Conservation (phyloP, 1,284 basidiomycete species). For the Malassezia obtusa region DNA sequence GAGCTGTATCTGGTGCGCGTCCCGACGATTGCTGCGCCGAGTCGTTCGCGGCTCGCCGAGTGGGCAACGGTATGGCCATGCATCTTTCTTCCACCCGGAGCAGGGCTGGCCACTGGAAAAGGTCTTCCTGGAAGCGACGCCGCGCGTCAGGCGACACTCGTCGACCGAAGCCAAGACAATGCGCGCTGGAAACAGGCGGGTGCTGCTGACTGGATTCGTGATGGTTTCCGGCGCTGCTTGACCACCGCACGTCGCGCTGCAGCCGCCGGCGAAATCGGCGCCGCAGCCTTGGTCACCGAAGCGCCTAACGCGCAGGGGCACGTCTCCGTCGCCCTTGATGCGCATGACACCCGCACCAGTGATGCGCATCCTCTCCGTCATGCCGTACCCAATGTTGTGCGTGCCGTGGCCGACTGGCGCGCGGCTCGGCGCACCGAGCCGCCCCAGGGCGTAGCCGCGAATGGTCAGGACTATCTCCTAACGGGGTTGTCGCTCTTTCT, state of each 20-base stretch:
- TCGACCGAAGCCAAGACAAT: slow-evolving; percentile 28
- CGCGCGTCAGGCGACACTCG: slow-evolving; percentile 11
- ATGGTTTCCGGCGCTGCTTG: slow-evolving; percentile 17
- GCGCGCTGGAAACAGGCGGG: slow-evolving; percentile 13
- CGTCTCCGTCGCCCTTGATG: slow-evolving; percentile 23
- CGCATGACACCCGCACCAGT: slow-evolving; percentile 26
- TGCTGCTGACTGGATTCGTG: slow-evolving; percentile 3
- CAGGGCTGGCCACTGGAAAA: slow-evolving; percentile 2
- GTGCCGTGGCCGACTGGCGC: slow-evolving; percentile 22
- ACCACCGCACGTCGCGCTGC: slow-evolving; percentile 16
- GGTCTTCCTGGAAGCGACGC: slow-evolving; percentile 17
- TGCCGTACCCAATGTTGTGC: slow-evolving; percentile 28
- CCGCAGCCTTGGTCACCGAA: slow-evolving; percentile 12
- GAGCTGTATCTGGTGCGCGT: slow-evolving; percentile 54
- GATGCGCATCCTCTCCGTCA: slow-evolving; percentile 39
- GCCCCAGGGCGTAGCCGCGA: slow-evolving; percentile 1
- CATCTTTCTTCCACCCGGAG: slow-evolving; percentile 26
- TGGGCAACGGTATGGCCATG: slow-evolving; percentile 48
- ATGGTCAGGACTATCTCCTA: slow-evolving; percentile 43
- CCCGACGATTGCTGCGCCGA: slow-evolving; percentile 64
- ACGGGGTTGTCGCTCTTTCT: slow-evolving; percentile 34
- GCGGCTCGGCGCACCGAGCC: background rate
- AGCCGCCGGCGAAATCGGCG: slow-evolving; percentile 4
- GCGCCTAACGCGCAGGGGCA: background rate
- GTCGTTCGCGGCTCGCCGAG: slow-evolving; percentile 57